A percentile compares a stretch with the other conserved stretches of the same genome.
These are phyloP conservation scores for Polymyxa betae DNA, from an alignment of 208 protist genomes.

Conservation along the genomic window DNA sequence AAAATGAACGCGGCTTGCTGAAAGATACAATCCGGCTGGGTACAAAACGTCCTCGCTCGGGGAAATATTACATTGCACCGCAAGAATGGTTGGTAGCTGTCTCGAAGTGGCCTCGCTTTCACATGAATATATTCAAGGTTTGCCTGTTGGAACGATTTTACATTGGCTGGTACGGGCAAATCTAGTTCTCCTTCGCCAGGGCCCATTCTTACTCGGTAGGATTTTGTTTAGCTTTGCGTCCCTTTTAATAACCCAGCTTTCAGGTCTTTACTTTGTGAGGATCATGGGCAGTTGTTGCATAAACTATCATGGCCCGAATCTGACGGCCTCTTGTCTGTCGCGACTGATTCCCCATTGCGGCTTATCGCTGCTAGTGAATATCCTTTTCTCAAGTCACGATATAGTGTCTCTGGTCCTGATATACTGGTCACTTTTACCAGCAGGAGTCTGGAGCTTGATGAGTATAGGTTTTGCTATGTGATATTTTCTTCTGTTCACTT, in stretches of 20 bases:
- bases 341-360: background rate
- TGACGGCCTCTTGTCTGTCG: background rate
- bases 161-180: background rate
- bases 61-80: background rate
- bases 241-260: background rate
- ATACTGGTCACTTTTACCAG: background rate
- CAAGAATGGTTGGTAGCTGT: background rate
- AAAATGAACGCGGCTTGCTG: background rate
- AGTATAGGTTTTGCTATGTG: background rate
- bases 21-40: background rate
- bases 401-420: background rate
- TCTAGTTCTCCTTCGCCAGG: background rate
- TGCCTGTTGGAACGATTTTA: background rate
- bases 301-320: background rate
- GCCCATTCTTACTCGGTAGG: background rate
- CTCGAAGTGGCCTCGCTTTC: background rate
- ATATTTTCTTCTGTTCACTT: background rate
- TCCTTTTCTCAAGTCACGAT: background rate
- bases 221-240: background rate
- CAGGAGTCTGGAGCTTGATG: background rate
- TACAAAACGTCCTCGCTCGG: background rate
- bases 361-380: background rate
- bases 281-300: background rate
- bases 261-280: background rate
- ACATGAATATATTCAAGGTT: background rate